Base-by-base conservation (phyloP, 139 green algal species). In the Yamagishiella unicocca region DNA sequence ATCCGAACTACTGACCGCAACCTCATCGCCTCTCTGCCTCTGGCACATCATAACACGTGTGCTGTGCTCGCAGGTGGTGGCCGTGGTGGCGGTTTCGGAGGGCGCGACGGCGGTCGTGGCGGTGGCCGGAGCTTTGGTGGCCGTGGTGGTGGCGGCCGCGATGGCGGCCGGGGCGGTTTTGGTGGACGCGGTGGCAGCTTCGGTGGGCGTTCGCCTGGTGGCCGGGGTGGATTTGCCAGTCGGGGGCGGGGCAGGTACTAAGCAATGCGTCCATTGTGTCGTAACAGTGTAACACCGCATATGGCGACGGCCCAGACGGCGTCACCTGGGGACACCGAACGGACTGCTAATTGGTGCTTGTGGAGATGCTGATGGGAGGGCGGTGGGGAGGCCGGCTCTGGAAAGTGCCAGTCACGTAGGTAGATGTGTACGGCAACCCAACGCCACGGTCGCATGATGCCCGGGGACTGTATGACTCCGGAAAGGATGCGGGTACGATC, bases 91-190 rank as follows among this genome's bases (percentile, higher is more conserved):
- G 74, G 50, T n/a, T 42, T 78, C 2, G 87, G 91, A 33, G 86
- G 90, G 0, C 81, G 85, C 50, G 37, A 79, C 35, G 53, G 85
- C 24, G 86, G 87, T 22, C 72, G 90, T 29, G 38, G 64, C 25
- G 86, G 90, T 46, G 75, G 75, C 33, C 12, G 82, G 17, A 66
- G 86, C 3, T 54, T 82, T 25, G 89, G 90, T 19, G 45, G 91
- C 17, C 68, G 90, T 31, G 84, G 87, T 21, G 89, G 87, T 80
- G 89, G 86, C 4, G 91, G 90, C 33, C 68, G 89, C 25, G 88
- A 87, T 21, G 89, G 89, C 33, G 81, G 89, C 50, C 67, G 91
- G 3, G 77, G 77, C 24, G 89, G 89, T 85, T 82, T 85, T 40
- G 46, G 88, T 33, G 77, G 77, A 1, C 55, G 55, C 14, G 54